Conservation (phyloP, 1,284 basidiomycete species). For the Austroboletus novae-zelandiae region DNA sequence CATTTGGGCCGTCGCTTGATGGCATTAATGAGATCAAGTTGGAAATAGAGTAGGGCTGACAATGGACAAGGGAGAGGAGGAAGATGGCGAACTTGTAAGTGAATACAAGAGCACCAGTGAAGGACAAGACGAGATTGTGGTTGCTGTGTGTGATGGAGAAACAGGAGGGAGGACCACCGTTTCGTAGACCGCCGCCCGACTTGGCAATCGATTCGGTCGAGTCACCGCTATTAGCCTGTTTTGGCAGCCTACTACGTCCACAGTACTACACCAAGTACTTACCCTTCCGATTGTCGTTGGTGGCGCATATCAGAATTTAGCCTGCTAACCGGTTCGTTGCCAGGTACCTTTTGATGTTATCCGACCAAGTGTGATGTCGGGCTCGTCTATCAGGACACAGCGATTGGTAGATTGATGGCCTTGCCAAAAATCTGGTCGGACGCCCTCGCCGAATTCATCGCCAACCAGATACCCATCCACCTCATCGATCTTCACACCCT, state of each 20-base stretch:
- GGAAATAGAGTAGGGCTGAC: conserved; percentile 12
- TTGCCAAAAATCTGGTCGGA: conserved; percentile 8
- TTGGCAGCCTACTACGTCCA: neutral
- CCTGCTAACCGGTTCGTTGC: too few species aligned
- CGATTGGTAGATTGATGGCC: too few species aligned
- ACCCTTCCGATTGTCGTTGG: too few species aligned
- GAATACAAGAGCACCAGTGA: conserved; percentile 31
- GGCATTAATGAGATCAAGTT: conserved; percentile 28
- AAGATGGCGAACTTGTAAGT: conserved; percentile 29
- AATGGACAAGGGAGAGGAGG: conserved; percentile 13
- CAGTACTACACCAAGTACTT: too few species aligned
- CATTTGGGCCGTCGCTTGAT: conserved; percentile 28
- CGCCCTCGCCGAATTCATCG: conserved; percentile 4
- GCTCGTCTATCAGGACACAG: too few species aligned
- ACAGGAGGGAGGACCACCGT: conserved; percentile 21
- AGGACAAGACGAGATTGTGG: conserved; percentile 7
- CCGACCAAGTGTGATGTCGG: too few species aligned
- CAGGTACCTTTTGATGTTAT: too few species aligned
- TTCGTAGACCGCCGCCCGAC: conserved; percentile 6
- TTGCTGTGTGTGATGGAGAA: conserved; percentile 22
- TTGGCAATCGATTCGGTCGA: conserved; percentile 11
- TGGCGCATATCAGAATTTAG: too few species aligned
- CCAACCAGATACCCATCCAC: conserved; percentile 11
- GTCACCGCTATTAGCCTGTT: conserved; percentile 23
- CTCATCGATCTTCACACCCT: conserved; percentile 9